phyloP scores from a whole-genome alignment of 1,284 basidiomycete species.

The Ustilago vetiveriae region DNA sequence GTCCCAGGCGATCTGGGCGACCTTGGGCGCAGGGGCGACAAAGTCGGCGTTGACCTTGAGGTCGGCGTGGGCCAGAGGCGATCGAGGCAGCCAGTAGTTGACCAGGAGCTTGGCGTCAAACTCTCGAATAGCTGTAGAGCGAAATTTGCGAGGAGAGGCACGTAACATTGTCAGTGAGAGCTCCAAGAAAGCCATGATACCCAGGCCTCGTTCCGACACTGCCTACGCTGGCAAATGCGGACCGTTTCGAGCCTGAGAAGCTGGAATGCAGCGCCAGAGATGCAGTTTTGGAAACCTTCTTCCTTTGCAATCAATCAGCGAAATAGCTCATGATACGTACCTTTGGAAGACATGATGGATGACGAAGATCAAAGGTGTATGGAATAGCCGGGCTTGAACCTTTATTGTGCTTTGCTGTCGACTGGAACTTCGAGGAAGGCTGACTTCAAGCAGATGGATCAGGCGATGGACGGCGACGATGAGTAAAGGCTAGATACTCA shows the following conservation, averaged over 20 bases:
- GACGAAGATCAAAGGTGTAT: constrained; percentile 24
- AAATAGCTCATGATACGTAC: too few relatives aligned
- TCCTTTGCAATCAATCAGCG: too few relatives aligned
- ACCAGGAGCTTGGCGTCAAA: constrained; percentile 67
- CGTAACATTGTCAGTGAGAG: not conserved
- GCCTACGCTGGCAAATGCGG: too few relatives aligned
- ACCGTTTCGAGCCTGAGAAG: too few relatives aligned
- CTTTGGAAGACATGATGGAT: constrained; percentile 51
- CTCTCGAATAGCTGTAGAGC: constrained; percentile 59
- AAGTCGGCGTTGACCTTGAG: constrained; percentile 60
- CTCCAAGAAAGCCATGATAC: constrained; percentile 1
- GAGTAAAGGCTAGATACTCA: constrained; percentile 55
- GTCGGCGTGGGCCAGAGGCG: constrained; percentile 59
- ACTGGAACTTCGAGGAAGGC: too few relatives aligned
- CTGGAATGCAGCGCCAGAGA: too few relatives aligned
- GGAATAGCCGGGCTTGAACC: not conserved
- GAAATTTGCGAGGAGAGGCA: not conserved
- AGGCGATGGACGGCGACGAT: constrained; percentile 31
- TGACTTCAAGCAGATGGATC: too few relatives aligned
- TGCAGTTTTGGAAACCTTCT: too few relatives aligned
- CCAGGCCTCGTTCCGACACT: too few relatives aligned
- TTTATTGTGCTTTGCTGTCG: constrained; percentile 3
- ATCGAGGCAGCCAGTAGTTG: constrained; percentile 66
- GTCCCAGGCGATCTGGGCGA: constrained; percentile 78
- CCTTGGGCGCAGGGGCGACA: constrained; percentile 62